Evolutionary conservation across 257 asterid species (phyloP).

Genomic region (Linaria vulgaris): DNA sequence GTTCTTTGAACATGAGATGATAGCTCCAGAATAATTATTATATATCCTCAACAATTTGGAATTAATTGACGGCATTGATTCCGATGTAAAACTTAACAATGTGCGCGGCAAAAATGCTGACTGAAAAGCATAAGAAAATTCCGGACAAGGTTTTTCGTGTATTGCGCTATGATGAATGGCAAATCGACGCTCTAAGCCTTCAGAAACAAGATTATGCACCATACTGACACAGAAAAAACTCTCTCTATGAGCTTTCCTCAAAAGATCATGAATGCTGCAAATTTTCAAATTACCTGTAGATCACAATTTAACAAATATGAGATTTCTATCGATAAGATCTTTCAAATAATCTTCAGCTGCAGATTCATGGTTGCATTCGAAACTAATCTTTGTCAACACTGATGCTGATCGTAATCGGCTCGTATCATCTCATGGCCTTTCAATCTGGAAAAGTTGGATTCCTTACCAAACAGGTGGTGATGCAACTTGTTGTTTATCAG

Average conservation of each 20-base stretch:
- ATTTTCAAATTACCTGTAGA: not conserved
- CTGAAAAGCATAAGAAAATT: not conserved
- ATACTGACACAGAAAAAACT: not conserved
- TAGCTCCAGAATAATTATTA: too few species aligned
- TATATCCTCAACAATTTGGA: too few species aligned
- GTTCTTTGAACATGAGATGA: not conserved
- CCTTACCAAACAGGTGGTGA: constrained; percentile 45
- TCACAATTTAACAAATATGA: not conserved
- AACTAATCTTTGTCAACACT: constrained; percentile 54
- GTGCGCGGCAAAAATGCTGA: not conserved
- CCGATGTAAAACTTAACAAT: not conserved
- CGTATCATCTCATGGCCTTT: constrained; percentile 57
- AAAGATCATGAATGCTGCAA: constrained; percentile 6
- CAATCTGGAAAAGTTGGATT: constrained; percentile 80
- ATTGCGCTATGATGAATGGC: not conserved
- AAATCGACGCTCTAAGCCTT: not conserved
- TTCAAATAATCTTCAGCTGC: too few species aligned
- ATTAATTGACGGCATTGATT: too few species aligned
- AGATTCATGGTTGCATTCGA: constrained; percentile 71
- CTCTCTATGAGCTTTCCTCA: too few species aligned
- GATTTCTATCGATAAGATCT: too few species aligned
- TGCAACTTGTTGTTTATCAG: constrained; percentile 63
- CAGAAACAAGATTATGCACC: not conserved
- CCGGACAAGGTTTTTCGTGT: not conserved
- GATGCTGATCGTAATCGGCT: constrained; percentile 39